Base-by-base conservation (phyloP, 768 basidiomycete species). In the Thelephora aurantiotincta region DNA sequence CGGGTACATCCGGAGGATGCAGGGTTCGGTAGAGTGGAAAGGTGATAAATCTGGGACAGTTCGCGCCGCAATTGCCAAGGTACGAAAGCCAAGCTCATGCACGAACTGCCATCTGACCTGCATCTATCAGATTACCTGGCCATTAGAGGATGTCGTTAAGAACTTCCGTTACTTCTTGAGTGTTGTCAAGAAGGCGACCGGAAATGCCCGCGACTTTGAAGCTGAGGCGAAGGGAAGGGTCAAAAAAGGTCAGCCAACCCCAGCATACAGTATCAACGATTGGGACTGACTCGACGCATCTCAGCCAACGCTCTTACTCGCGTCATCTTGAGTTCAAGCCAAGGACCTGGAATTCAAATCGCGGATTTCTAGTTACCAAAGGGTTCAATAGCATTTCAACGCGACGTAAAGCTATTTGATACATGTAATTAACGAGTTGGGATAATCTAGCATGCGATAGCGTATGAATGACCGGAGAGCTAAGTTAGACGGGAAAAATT, bases 11-110 rank as follows among this genome's bases (percentile, higher is more conserved):
- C 72, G 77, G 55, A 76, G 77, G 44, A 73, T 94, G 33, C 75
- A 78, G 48, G 89, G 87, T 11, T 80, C 82, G 3, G 78, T 82
- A 42, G 92, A 97, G 59, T 99, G 94, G 91, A 88, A 81, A 64
- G 89, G 88, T 7, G 91, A 96, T 65, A 82, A 83, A 60, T 63
- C 71, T 23, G 92, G 94, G 6, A 81, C 80, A 23, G 88, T 98
- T 43, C 77, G 86, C 37, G 75, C 84, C 45, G 80, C 89, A 34
- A 78, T 92, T 52, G 89, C 77, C 7, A 78, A 78, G 58, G 90
- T 90, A 49, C 52, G 73, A 63, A 11, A 12, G 11, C 47, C 37
- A 9, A 30, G 26, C 26, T 4, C 9, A 30, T 9, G 5, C 26
- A 30, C 9, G 26, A 30, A 9, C 26, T 30, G 5, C 26, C 26